Base-by-base conservation (phyloP, 2,329 filamentous ascomycete species). In the Pseudocercospora eumusae region DNA sequence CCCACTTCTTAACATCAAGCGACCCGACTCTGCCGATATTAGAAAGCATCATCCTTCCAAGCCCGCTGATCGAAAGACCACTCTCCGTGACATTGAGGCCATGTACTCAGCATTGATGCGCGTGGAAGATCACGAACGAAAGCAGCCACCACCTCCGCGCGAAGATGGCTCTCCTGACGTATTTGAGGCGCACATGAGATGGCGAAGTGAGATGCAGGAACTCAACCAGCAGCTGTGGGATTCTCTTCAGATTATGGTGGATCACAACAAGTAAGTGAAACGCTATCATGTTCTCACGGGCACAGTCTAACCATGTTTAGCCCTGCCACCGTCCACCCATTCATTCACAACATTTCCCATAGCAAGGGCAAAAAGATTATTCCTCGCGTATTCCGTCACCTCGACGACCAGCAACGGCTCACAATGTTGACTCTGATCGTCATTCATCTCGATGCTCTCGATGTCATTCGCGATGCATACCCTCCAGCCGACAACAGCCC, bases 341-440 rank as follows among this genome's bases (percentile, higher is more conserved):
- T 99, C 78, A 97, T 99, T 69, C 91, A 93, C 52, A 93, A 99
- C 75, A 81, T 99, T 52, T 96, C 93, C 4, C 96, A 95, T 72
- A 86, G 88, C 69, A 99, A 99, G 81, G 95, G 95, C 73, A 98
- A 97, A 81, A 96, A 95, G 80, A 91, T 91, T 1, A 92, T 99
- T 64, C 92, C 92, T 55, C 91, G 95, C 59, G 90, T 98, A 57
- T 98, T 98, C 84, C 89, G 92, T 47, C 92, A 97, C 72, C 90
- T 97, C 57, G 90, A 90, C 66, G 90, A 93, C 65, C 90, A 97
- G 73, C 93, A 98, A 77, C 91, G 93, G 55, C 93, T 95, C 21
- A 98, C 93, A 0, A 92, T 98, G 65, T 83, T 99, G 65, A 99
- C 95, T 4, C 93, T 99, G 84, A 93, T 99, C 68, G 86, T 96